phyloP scores from a whole-genome alignment of 2,329 filamentous ascomycete genomes.

The Stemphylium beticola region DNA sequence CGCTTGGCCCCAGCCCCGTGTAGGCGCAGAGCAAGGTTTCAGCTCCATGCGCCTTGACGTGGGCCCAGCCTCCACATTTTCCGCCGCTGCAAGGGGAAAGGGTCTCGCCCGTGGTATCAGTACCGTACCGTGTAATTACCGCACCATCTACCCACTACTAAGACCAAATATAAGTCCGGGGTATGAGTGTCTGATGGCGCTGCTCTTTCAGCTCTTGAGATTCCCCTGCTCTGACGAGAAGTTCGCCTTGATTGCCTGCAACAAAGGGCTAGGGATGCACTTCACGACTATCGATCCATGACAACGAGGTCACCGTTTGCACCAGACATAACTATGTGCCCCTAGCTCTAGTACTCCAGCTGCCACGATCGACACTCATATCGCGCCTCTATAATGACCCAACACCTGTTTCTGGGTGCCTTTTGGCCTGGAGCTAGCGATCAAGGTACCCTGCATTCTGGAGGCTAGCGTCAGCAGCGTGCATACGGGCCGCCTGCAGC shows the following conservation, averaged over 20 bases:
- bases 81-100: not conserved
- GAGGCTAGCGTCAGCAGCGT: not conserved
- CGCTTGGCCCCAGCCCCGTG: constrained; percentile 23
- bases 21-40: constrained; percentile 18
- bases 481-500: not conserved
- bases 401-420: not conserved
- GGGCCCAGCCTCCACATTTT: constrained; percentile 10
- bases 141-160: not conserved
- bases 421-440: not conserved
- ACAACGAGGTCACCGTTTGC: not conserved
- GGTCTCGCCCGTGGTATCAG: not conserved
- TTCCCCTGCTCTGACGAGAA: not conserved
- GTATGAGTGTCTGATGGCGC: too few relatives aligned
- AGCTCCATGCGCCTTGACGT: constrained; percentile 28
- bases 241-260: not conserved
- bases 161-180: too few relatives aligned
- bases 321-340: not conserved
- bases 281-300: not conserved
- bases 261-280: not conserved
- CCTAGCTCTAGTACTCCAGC: not conserved
- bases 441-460: not conserved
- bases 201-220: too few relatives aligned
- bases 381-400: not conserved
- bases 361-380: not conserved
- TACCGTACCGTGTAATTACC: not conserved